A percentile compares a stretch with the other conserved stretches of the same genome.
Conservation (phyloP, 495 filamentous ascomycete species). For the Penicillium silybi region DNA sequence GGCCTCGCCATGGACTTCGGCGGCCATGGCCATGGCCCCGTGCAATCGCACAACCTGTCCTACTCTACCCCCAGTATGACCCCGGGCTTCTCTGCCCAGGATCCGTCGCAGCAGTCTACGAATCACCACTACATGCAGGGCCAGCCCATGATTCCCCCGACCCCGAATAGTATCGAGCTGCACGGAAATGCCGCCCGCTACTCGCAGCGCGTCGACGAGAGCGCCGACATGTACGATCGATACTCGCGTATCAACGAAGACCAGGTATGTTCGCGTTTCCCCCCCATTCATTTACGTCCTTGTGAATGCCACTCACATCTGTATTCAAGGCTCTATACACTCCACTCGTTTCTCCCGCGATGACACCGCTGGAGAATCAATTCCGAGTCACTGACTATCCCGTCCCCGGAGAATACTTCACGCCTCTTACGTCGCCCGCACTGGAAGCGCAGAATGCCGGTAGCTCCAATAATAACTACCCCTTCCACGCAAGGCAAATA, state of each 20-base stretch:
- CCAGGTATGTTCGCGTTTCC: constrained; percentile 51
- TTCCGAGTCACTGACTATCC: constrained; percentile 79
- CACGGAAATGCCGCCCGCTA: constrained; percentile 64
- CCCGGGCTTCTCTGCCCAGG: constrained; percentile 38
- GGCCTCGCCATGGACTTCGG: constrained; percentile 36
- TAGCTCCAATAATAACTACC: constrained; percentile 28
- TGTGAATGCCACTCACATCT: not conserved
- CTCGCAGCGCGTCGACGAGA: constrained; percentile 57
- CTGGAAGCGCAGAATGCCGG: constrained; percentile 72
- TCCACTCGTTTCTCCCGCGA: constrained; percentile 89
- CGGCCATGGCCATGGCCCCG: constrained; percentile 12
- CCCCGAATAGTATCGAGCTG: constrained; percentile 88
- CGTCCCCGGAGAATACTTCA: constrained; percentile 86
- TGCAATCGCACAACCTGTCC: constrained; percentile 26
- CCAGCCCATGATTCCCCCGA: constrained; percentile 74
- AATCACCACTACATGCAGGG: constrained; percentile 51
- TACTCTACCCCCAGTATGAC: constrained; percentile 34
- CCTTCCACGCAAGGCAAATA: constrained; percentile 32
- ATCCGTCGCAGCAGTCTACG: constrained; percentile 35
- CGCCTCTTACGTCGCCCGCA: constrained; percentile 87
- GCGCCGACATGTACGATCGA: constrained; percentile 63
- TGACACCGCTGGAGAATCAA: constrained; percentile 83
- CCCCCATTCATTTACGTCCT: not conserved
- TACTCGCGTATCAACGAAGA: constrained; percentile 76
- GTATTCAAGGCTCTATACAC: constrained; percentile 71